phyloP scores from a whole-genome alignment of 2,329 filamentous ascomycete species.

The Fusarium beomiforme region DNA sequence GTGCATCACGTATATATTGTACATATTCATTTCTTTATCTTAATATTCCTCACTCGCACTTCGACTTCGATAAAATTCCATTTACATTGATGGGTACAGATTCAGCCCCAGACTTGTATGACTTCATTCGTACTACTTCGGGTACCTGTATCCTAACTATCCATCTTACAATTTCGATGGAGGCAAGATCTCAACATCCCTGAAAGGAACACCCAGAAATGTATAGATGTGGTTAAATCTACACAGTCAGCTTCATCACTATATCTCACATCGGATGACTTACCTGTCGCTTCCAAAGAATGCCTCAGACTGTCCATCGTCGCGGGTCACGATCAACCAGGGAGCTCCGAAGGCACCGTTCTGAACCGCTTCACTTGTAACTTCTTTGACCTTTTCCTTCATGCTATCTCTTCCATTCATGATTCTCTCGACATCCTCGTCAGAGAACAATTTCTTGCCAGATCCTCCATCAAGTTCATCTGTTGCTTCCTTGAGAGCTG shows the following conservation, averaged over 20 bases:
- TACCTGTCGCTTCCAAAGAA: slow-evolving; percentile 82
- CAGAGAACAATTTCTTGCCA: slow-evolving; percentile 55
- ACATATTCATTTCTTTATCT: neutral
- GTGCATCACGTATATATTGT: neutral
- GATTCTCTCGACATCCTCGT: slow-evolving; percentile 64
- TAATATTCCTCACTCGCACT: neutral
- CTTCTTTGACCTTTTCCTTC: slow-evolving; percentile 59
- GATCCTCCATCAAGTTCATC: slow-evolving; percentile 35
- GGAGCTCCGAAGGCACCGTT: slow-evolving; percentile 80
- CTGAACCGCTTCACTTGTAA: slow-evolving; percentile 70
- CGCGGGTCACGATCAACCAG: slow-evolving; percentile 76
- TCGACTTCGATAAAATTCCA: neutral
- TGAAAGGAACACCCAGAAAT: slow-evolving; percentile 69
- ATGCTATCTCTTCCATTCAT: slow-evolving; percentile 61
- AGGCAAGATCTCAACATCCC: slow-evolving; percentile 56
- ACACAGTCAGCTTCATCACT: neutral
- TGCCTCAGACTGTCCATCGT: slow-evolving; percentile 67
- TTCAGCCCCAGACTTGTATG: neutral
- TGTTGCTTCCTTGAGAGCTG: slow-evolving; percentile 48
- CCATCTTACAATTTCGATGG: slow-evolving; percentile 50
- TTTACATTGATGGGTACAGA: neutral
- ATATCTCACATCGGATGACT: neutral
- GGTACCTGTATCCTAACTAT: neutral
- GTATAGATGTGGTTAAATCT: slow-evolving; percentile 76
- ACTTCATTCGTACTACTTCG: neutral